Evolutionary conservation across 2,329 filamentous ascomycete genomes (phyloP), one percentile per base, ranked within the genome.

Genomic region (Fusarium cicatricum): DNA sequence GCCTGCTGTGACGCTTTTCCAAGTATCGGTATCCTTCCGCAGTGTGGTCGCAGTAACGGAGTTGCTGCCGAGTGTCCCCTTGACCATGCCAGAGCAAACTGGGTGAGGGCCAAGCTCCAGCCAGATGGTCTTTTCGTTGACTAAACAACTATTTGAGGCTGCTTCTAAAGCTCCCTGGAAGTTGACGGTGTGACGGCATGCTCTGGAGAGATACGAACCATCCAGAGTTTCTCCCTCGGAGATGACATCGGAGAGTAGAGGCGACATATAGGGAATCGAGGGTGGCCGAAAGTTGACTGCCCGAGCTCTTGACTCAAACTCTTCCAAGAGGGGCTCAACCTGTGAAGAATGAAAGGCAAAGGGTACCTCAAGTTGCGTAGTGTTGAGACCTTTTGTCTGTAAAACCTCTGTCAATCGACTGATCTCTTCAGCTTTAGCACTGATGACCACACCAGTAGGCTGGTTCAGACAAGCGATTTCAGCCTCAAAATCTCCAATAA

Each of bases 401-500:
- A 61, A 16, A 77, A 67, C 51, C 68, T 60, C 33, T 67, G 55
- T 79, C 14, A 86, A 77, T 4, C 76, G 71, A 4, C 73, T 66
- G 33, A 84, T 75, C 47, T 80, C 72, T 2, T 67, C 66, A 0
- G 76, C 74, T 10, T 70, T 66, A 10, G 81, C 82, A 17, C 77
- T 77, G n/a, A 95, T 78, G 2, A 95, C 91, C 10, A 87, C 92
- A 70, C 92, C 90, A 44, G 85, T 80, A 0, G 88, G 86, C 0
- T 88, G 86, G 65, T 96, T 96, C 71, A 92, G 83, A 76, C 91
- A 95, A 14, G 91, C 88, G 28, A 85, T 66, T 33, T 83, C 82
- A 44, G 81, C 72, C 1, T 73, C 76, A 58, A 71, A 79, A 61
- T 75, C 75, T 9, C 40, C n/a, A 1, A 58, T 42, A 1, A 68